These are phyloP conservation scores for Smittium mucronatum DNA, from an alignment of 371 early-diverging fungal genomes.

Conservation along the genomic window DNA sequence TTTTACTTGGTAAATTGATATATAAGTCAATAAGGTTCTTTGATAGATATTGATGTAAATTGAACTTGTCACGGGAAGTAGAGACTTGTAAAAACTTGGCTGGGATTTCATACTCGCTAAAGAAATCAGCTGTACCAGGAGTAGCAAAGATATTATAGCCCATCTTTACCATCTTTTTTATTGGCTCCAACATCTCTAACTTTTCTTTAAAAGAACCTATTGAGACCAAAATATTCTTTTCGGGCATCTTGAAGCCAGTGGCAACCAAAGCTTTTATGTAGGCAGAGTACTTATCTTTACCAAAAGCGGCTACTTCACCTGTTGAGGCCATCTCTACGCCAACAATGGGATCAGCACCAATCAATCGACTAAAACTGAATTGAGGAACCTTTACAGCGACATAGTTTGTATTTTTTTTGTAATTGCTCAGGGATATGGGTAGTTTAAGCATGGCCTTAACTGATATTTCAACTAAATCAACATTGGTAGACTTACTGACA, in stretches of 20 bases:
- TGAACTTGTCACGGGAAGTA: slow-evolving; percentile 75
- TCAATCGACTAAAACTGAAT: slow-evolving; percentile 86
- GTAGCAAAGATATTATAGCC: slow-evolving; percentile 89
- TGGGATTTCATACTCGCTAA: slow-evolving; percentile 78
- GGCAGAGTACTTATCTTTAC: slow-evolving; percentile 89
- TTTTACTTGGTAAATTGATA: slow-evolving; percentile 92
- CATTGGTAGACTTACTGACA: slow-evolving; percentile 80
- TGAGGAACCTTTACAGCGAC: slow-evolving; percentile 93
- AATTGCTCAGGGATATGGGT: slow-evolving; percentile 31
- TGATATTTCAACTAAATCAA: slow-evolving; percentile 86
- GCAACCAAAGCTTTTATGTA: slow-evolving; percentile 84
- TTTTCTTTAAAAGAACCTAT: slow-evolving; percentile 94
- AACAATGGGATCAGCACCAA: slow-evolving; percentile 89
- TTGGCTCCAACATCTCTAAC: slow-evolving; percentile 75
- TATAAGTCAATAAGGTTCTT: slow-evolving; percentile 95
- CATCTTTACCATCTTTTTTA: slow-evolving; percentile 49
- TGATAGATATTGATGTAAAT: slow-evolving; percentile 79
- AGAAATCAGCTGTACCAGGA: slow-evolving; percentile 88
- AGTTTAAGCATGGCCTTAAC: slow-evolving; percentile 77
- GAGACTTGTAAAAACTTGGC: slow-evolving; percentile 73
- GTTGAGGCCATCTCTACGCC: slow-evolving; percentile 98
- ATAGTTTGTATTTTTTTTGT: slow-evolving; percentile 16
- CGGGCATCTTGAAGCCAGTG: slow-evolving; percentile 77
- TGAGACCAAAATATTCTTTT: slow-evolving; percentile 81
- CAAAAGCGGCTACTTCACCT: slow-evolving; percentile 96